Conservation (phyloP, 768 basidiomycete species). For the Boletus sp. region DNA sequence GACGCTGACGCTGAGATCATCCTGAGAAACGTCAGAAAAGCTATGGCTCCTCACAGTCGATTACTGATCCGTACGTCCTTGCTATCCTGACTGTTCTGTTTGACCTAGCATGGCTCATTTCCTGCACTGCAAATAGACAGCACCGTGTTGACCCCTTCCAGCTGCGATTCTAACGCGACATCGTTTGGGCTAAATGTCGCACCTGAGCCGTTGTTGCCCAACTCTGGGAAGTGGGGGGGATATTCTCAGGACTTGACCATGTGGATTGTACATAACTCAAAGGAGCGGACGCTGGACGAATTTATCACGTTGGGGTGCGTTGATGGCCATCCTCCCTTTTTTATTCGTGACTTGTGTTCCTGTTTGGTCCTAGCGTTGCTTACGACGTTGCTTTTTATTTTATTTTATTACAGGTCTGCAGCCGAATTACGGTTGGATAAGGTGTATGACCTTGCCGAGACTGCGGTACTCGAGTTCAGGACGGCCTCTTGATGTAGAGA, state of each 20-base stretch:
- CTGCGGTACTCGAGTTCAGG: conserved; percentile 24
- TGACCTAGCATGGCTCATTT: background rate
- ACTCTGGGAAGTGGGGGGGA: conserved; percentile 41
- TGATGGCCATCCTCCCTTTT: background rate
- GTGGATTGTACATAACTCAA: conserved; percentile 41
- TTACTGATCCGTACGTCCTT: conserved; percentile 33
- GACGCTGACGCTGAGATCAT: conserved; percentile 32
- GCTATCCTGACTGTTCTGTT: background rate
- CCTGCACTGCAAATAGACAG: conserved; percentile 16
- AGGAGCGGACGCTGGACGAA: conserved; percentile 43
- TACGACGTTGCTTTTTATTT: background rate
- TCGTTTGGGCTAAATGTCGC: conserved; percentile 27
- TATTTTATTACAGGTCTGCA: conserved; percentile 10
- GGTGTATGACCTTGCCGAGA: conserved; percentile 28
- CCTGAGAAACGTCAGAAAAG: conserved; percentile 28
- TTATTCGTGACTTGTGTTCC: background rate
- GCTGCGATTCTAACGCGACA: conserved; percentile 1
- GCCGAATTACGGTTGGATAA: conserved; percentile 23
- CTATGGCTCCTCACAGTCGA: conserved; percentile 30
- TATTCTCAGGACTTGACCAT: conserved; percentile 22
- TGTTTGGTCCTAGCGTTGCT: background rate
- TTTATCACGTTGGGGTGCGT: conserved; percentile 36
- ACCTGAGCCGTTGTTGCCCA: conserved; percentile 44
- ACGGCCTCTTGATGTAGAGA: background rate
- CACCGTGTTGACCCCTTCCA: conserved; percentile 6